Conservation (phyloP, 441 rosid species). For the Gossypium gossypioides region DNA sequence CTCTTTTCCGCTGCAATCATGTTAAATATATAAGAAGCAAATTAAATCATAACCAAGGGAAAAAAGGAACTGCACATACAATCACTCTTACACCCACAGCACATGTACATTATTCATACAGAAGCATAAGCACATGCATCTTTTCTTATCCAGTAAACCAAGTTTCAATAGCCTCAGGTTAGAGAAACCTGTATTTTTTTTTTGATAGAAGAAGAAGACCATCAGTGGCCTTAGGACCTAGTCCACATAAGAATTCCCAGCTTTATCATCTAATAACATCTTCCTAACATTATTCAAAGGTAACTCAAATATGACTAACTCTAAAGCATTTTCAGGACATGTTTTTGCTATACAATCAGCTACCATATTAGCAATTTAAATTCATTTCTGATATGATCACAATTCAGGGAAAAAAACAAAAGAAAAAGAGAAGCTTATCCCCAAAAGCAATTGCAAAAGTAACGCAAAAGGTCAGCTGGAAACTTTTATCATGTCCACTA, state of each 20-base stretch:
- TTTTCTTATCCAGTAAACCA: not conserved
- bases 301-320: no score
- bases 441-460: not conserved
- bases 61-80: not conserved
- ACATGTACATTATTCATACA: not conserved
- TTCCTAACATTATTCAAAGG: no score
- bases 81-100: not conserved
- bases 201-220: no score
- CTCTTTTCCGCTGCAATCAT: slow-evolving; percentile 46
- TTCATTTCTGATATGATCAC: not conserved
- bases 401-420: not conserved
- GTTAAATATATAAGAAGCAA: slow-evolving; percentile 20
- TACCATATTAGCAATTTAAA: no score
- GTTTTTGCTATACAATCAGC: no score
- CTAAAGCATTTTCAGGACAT: no score
- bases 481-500: not conserved
- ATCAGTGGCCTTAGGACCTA: no score
- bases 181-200: not conserved
- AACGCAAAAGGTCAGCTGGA: not conserved
- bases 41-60: slow-evolving; percentile 11
- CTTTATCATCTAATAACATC: no score
- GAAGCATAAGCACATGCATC: not conserved
- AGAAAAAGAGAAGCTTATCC: not conserved
- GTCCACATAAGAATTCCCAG: no score
- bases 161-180: not conserved